Percentiles rank a stretch among this genome's conserved stretches.
Conservation (phyloP, 2,329 filamentous ascomycete species). For the Penicillium corylophilum region DNA sequence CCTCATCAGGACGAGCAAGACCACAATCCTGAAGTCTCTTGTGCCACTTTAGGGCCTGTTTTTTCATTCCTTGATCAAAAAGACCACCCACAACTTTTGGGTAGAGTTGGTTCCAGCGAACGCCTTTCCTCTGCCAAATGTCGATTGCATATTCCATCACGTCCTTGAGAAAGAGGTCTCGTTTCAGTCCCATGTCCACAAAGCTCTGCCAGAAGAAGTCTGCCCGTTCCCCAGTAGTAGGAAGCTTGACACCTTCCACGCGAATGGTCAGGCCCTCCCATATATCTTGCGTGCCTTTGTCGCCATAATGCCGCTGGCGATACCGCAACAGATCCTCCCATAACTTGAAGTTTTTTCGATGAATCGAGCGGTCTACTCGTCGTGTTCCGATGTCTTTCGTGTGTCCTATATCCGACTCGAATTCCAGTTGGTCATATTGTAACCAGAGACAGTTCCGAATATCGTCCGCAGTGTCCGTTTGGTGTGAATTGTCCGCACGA, state of each 20-base stretch:
- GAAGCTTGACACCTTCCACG: slow-evolving; percentile 32
- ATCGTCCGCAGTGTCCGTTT: slow-evolving; percentile 1
- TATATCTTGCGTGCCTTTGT: slow-evolving; percentile 42
- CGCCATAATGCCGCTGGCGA: slow-evolving; percentile 44
- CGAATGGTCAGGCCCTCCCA: slow-evolving; percentile 40
- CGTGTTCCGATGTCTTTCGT: slow-evolving; percentile 35
- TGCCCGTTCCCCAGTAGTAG: slow-evolving; percentile 36
- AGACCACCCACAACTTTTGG: slow-evolving; percentile 39
- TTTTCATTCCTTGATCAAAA: slow-evolving; percentile 28
- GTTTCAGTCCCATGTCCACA: slow-evolving; percentile 36
- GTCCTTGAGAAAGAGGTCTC: slow-evolving; percentile 34
- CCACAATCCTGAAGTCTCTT: slow-evolving; percentile 35
- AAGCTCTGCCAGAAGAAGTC: slow-evolving; percentile 46
- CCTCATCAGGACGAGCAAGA: slow-evolving; percentile 30
- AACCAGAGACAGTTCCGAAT: slow-evolving; percentile 22
- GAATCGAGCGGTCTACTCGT: slow-evolving; percentile 36
- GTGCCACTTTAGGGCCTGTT: slow-evolving; percentile 40
- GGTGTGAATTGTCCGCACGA: neutral
- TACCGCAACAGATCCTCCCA: slow-evolving; percentile 48
- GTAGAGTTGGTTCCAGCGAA: slow-evolving; percentile 37
- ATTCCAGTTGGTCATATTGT: slow-evolving; percentile 38
- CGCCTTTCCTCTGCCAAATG: slow-evolving; percentile 41
- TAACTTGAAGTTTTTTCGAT: slow-evolving; percentile 39
- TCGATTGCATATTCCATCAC: slow-evolving; percentile 40
- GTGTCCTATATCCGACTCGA: slow-evolving; percentile 44